These are phyloP conservation scores for Neurospora sp. DNA, from an alignment of 495 filamentous ascomycete species.

Conservation along the genomic window DNA sequence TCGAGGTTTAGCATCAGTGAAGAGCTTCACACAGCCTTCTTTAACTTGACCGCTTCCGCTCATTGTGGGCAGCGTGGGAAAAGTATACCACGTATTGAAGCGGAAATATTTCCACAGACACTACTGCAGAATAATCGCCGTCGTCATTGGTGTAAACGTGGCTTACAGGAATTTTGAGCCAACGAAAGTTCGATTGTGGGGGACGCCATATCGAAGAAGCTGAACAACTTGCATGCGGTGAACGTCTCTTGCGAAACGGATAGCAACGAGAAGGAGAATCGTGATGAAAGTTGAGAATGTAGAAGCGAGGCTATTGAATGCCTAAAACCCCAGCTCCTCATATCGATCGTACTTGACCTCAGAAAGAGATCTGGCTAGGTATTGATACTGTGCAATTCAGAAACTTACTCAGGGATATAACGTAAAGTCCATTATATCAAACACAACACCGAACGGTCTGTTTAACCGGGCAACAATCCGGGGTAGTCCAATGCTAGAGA, in stretches of 20 bases:
- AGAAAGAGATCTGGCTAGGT: background rate
- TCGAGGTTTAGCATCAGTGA: background rate
- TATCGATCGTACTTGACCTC: background rate
- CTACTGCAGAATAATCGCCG: background rate
- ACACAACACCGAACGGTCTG: background rate
- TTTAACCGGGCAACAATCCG: background rate
- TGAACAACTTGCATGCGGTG: background rate
- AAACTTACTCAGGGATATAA: background rate
- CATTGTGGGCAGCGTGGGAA: background rate
- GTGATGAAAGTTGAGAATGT: background rate
- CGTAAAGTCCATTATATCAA: background rate
- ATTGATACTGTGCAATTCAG: background rate
- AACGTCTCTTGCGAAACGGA: background rate
- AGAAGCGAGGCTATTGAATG: background rate
- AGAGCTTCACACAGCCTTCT: background rate
- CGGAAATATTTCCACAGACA: background rate
- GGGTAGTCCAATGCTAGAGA: background rate
- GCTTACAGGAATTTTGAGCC: background rate
- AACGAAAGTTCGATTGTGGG: background rate
- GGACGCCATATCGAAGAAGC: background rate
- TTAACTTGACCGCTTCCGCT: background rate
- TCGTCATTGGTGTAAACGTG: background rate
- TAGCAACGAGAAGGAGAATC: background rate
- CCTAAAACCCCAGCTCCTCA: background rate
- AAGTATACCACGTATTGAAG: background rate